Evolutionary conservation across 1,139 yeast species (phyloP).

Genomic region (Hemisphaericaspora subhashii): DNA sequence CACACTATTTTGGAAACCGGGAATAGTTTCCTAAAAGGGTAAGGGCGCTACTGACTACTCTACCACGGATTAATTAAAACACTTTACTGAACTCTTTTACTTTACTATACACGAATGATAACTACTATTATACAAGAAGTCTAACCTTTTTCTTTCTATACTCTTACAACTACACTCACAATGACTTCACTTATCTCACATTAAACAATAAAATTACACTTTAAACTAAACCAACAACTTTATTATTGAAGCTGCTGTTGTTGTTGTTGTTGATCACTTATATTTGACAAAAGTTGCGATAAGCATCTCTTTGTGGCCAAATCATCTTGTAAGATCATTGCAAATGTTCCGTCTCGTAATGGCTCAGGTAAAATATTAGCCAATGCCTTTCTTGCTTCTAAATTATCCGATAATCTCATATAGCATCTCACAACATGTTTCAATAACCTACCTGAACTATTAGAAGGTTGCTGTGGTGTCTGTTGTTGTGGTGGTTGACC

Average conservation of each 20-base stretch:
- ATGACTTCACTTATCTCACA: no score
- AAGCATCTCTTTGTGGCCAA: conserved; percentile 84
- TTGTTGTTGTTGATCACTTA: conserved; percentile 39
- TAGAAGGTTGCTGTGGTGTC: conserved; percentile 29
- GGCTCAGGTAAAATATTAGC: conserved; percentile 85
- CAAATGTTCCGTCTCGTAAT: conserved; percentile 87
- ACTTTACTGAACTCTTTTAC: no score
- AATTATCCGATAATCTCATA: conserved; percentile 83
- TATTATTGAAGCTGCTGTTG: conserved; percentile 1
- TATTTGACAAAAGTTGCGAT: conserved; percentile 75
- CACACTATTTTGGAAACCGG: no score
- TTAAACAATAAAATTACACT: no score
- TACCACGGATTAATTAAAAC: no score
- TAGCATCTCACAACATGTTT: conserved; percentile 96
- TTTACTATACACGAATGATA: no score
- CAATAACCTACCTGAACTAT: conserved; percentile 73
- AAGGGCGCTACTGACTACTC: no score
- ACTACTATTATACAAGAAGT: no score
- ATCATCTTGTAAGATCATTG: conserved; percentile 78
- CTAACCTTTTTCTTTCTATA: no score
- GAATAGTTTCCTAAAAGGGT: no score
- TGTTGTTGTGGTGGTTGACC: conserved; percentile 20
- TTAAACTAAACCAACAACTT: no score
- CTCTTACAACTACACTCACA: no score
- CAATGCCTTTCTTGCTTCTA: conserved; percentile 86